Conservation (phyloP, 169 alveolate species). For the Eimeria tenella region DNA sequence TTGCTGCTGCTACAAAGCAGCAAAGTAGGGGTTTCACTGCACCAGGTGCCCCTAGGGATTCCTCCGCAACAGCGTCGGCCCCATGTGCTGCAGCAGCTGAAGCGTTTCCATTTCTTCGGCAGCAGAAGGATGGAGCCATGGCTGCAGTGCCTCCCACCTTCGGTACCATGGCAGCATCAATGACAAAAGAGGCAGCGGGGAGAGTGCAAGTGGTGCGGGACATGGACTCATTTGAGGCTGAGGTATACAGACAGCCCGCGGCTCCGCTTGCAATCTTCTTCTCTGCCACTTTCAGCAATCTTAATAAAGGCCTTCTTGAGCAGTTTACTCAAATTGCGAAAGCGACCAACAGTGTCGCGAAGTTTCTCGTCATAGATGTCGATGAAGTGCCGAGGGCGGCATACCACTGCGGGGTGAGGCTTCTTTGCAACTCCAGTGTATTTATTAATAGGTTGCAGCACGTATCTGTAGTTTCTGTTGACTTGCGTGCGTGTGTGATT, state of each 20-base stretch:
- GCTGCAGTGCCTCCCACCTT: conserved; percentile 5
- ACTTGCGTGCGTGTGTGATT: no score
- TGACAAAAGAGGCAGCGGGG: background rate
- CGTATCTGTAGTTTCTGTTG: no score
- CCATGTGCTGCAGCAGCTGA: background rate
- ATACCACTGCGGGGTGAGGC: conserved; percentile 70
- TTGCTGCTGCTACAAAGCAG: background rate
- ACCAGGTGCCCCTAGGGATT: background rate
- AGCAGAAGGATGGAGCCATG: background rate
- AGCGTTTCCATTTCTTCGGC: conserved; percentile 24
- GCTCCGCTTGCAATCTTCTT: conserved; percentile 59
- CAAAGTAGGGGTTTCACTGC: conserved; percentile 4
- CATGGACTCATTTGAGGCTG: conserved; percentile 69
- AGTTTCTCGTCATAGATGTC: conserved; percentile 61
- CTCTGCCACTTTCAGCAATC: conserved; percentile 42
- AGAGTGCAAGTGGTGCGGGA: conserved; percentile 16
- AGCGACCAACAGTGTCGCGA: background rate
- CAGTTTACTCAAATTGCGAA: conserved; percentile 52
- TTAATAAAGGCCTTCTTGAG: conserved; percentile 51
- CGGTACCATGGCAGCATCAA: conserved; percentile 22
- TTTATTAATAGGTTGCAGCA: no score
- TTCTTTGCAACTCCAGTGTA: no score
- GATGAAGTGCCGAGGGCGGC: conserved; percentile 80
- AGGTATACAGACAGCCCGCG: conserved; percentile 67
- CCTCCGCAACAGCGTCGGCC: background rate